Conservation (phyloP, 768 basidiomycete species). For the Pleurotus platypus region DNA sequence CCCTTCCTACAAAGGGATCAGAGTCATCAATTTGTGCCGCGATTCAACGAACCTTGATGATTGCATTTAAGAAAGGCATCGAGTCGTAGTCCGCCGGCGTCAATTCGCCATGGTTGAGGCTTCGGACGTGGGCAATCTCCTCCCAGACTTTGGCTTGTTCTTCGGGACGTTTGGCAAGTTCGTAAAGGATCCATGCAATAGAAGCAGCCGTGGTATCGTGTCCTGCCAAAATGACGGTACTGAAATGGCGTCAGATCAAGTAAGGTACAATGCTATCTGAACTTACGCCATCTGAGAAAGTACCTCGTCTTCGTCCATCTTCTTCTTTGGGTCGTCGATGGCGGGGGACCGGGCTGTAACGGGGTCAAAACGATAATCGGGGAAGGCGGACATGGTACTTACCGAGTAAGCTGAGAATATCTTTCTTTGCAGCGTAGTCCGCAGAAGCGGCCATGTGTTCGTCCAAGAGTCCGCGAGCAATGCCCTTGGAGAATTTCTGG, state of each 20-base stretch:
- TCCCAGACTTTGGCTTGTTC: constrained; percentile 25
- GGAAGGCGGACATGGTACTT: not conserved
- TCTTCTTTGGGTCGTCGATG: constrained; percentile 10
- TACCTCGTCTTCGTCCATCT: constrained; percentile 16
- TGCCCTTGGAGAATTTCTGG: not conserved
- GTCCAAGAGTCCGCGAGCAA: not conserved
- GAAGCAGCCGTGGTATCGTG: constrained; percentile 18
- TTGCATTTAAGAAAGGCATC: constrained; percentile 45
- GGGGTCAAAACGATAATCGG: not conserved
- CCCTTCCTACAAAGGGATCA: constrained; percentile 21
- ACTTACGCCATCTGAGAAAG: constrained; percentile 16
- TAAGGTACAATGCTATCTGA: not conserved
- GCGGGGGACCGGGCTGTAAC: not conserved
- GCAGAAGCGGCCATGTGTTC: not conserved
- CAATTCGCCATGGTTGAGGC: constrained; percentile 37
- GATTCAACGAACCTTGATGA: constrained; percentile 35
- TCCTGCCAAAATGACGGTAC: constrained; percentile 12
- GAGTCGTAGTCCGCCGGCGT: constrained; percentile 40
- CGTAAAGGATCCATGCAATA: constrained; percentile 25
- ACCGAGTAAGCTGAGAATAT: constrained; percentile 19
- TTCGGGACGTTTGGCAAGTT: constrained; percentile 22
- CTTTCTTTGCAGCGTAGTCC: constrained; percentile 19
- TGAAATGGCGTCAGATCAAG: not conserved
- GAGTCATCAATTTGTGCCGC: too few relatives aligned
- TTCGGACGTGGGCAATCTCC: not conserved